Base-by-base conservation (phyloP, 2,329 filamentous ascomycete genomes). In the Teratosphaeriaceae sp. region DNA sequence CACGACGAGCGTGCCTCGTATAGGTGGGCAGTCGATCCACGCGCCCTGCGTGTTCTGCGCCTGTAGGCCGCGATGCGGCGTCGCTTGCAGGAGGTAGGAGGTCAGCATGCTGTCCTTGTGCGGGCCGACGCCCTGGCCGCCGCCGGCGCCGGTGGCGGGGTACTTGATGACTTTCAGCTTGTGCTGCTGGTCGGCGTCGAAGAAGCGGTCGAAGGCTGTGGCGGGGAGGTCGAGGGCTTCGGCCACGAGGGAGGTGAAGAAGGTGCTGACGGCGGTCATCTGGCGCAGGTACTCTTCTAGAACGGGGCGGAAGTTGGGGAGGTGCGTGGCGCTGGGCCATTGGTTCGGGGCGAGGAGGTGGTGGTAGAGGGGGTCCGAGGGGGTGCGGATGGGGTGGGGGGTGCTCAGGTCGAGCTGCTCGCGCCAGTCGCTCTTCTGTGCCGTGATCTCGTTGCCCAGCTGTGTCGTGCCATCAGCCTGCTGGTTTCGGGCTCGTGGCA, bases 381-480 rank as follows among this genome's bases (percentile, higher is more conserved):
- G 71, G 1, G 65, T 65, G 0, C 84, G 85, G 1, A 83, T 38
- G 0, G 80, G 71, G 55, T 92, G 85, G 40, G 86, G 80, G 0
- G 88, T 94, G 0, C 85, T 87, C 40, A 94, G 75, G 63, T 94
- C 88, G 48, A 94, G 82, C 62, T 94, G 88, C 63, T 94, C 88
- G 40, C 88, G 76, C 70, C 88, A 84, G 65, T 94, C 88, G 54
- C 79, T 74, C 38, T 77, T 75, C 51, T 82, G 79, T 16, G 85
- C 85, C 3, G 88, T 94, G 56, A 76, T 76, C 57, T 78, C 74
- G 53, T 74, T 74, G 46, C 74, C 73, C 30, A 76, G 64, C 64
- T 70, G 61, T 11, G 12, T 15, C n/a, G 15, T 31, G 22, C 44
- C 16, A 23, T 16, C 22, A 22, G 19, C 24, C 35, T 23, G 19